These are phyloP conservation scores for Fusarium haematococcum DNA, from an alignment of 2,329 filamentous ascomycete species.

Conservation along the genomic window DNA sequence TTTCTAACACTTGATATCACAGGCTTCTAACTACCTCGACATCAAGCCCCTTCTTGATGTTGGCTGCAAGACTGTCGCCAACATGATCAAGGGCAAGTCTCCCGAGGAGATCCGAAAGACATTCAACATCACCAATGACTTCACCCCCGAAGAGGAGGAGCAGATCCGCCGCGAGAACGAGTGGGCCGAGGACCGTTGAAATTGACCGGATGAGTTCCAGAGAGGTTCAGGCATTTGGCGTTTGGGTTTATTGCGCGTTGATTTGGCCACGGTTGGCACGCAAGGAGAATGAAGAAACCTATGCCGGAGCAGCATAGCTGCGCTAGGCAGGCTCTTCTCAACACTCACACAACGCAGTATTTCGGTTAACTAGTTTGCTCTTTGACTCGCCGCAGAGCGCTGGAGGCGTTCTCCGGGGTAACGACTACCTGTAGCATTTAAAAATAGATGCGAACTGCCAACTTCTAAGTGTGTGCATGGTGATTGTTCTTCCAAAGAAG, in stretches of 20 bases:
- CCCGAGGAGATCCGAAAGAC: constrained; percentile 99
- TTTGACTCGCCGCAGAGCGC: constrained; percentile 12
- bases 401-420: constrained; percentile 1
- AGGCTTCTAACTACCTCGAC: constrained; percentile 98
- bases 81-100: constrained; percentile 99
- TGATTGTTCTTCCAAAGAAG: neutral
- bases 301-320: constrained; percentile 2
- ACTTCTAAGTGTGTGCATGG: neutral
- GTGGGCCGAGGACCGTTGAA: constrained; percentile 86
- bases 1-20: constrained; percentile 35
- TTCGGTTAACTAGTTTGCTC: constrained; percentile 16
- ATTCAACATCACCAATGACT: constrained; percentile 99
- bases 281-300: constrained; percentile 20
- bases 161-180: constrained; percentile 94
- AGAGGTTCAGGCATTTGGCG: constrained; percentile 33
- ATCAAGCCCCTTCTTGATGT: constrained; percentile 98
- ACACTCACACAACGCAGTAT: constrained; percentile 12
- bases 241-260: constrained; percentile 34
- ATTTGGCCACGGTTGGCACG: constrained; percentile 35
- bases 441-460: constrained; percentile 13
- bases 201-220: neutral
- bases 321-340: constrained; percentile 6
- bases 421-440: constrained; percentile 3
- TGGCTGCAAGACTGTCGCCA: constrained; percentile 98
- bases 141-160: constrained; percentile 98